These are phyloP conservation scores for Hypoxylon rickii DNA, from an alignment of 495 filamentous ascomycete genomes.

Conservation along the genomic window DNA sequence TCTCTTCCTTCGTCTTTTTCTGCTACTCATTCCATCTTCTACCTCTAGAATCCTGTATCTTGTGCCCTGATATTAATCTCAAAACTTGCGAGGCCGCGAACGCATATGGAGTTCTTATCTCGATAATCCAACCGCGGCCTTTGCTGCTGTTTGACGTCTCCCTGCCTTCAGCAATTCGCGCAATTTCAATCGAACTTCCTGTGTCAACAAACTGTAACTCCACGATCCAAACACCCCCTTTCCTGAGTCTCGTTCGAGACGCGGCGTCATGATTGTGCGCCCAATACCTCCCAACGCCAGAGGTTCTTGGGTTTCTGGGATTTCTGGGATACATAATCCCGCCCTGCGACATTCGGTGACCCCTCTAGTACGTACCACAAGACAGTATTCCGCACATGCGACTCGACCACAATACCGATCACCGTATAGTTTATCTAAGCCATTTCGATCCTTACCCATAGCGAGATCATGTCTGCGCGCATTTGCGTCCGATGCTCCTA, in stretches of 20 bases:
- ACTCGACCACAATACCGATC: conserved; percentile 11
- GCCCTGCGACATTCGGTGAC: conserved; percentile 8
- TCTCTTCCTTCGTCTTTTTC: neutral
- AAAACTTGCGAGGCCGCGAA: conserved; percentile 10
- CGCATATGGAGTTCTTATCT: conserved; percentile 27
- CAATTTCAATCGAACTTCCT: conserved; percentile 9
- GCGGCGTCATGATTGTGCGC: conserved; percentile 27
- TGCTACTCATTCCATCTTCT: conserved; percentile 2
- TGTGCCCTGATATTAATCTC: too few species aligned
- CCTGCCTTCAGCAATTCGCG: conserved; percentile 20
- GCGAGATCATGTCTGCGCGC: conserved; percentile 16
- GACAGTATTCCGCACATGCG: conserved; percentile 20
- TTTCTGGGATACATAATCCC: neutral
- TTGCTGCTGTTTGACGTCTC: conserved; percentile 19
- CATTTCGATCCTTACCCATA: conserved; percentile 1
- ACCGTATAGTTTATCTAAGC: neutral
- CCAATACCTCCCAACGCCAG: conserved; percentile 14
- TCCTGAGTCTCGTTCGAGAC: conserved; percentile 1
- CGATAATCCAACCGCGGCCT: conserved; percentile 31
- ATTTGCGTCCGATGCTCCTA: conserved; percentile 28
- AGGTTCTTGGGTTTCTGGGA: neutral
- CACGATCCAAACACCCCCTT: conserved; percentile 6
- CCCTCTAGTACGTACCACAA: conserved; percentile 11
- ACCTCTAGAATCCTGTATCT: too few species aligned
- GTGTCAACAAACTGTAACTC: neutral